phyloP scores from a whole-genome alignment of 768 basidiomycete genomes.

The Suillus placidus region DNA sequence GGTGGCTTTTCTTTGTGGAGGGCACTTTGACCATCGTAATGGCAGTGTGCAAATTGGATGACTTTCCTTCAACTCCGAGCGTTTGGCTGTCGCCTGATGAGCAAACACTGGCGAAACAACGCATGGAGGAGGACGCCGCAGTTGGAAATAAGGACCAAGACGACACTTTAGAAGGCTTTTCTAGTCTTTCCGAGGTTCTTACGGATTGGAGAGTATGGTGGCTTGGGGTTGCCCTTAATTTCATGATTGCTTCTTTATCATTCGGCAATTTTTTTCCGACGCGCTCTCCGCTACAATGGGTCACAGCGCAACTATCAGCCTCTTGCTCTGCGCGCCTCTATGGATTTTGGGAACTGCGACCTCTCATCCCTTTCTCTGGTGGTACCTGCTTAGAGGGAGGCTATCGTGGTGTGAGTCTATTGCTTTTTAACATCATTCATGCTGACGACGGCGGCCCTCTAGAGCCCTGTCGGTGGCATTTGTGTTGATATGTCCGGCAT shows the following conservation, averaged over 20 bases:
- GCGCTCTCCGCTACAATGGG: conserved; percentile 73
- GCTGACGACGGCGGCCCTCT: background rate
- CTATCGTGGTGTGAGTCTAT: conserved; percentile 55
- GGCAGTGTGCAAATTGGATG: conserved; percentile 60
- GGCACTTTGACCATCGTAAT: conserved; percentile 57
- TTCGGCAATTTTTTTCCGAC: conserved; percentile 84
- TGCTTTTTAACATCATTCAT: background rate
- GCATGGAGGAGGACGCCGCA: conserved; percentile 65
- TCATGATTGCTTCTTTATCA: conserved; percentile 56
- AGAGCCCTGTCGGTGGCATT: conserved; percentile 56
- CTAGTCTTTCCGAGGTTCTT: conserved; percentile 58
- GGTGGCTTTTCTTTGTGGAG: conserved; percentile 75
- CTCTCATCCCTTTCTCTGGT: conserved; percentile 77
- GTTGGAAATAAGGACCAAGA: conserved; percentile 50
- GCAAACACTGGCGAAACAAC: conserved; percentile 51
- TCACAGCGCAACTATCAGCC: conserved; percentile 58
- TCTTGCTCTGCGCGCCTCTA: conserved; percentile 78
- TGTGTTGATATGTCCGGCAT: conserved; percentile 80
- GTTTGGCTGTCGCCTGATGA: conserved; percentile 64
- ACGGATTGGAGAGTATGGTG: conserved; percentile 84
- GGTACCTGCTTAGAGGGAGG: conserved; percentile 86
- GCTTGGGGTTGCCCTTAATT: conserved; percentile 64
- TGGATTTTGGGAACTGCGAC: conserved; percentile 66
- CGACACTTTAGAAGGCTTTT: conserved; percentile 36
- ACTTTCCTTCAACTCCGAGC: conserved; percentile 64